Percentiles rank a stretch among this genome's conserved stretches.
Evolutionary conservation across 495 filamentous ascomycete species (phyloP).

Genomic region (Halenospora varia): DNA sequence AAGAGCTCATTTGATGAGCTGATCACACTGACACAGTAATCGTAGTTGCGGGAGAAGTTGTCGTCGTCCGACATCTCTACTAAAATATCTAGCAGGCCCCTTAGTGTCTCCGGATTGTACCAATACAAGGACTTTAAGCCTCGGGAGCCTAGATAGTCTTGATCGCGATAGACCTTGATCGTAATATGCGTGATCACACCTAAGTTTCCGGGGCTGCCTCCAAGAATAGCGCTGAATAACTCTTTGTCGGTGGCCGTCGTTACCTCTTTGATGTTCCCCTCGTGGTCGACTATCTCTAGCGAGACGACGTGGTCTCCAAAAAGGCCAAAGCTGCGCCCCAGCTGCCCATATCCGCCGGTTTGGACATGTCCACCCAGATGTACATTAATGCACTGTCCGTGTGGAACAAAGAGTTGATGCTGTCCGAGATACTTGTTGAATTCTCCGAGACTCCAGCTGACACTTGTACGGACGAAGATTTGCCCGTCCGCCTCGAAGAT

Average conservation of each 20-base stretch:
- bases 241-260: constrained; percentile 33
- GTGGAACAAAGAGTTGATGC: constrained; percentile 36
- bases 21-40: constrained; percentile 36
- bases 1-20: constrained; percentile 31
- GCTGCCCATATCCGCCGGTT: constrained; percentile 37
- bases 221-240: constrained; percentile 37
- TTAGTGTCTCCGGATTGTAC: constrained; percentile 29
- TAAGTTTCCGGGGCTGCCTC: constrained; percentile 41
- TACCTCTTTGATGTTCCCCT: constrained; percentile 33
- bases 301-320: constrained; percentile 37
- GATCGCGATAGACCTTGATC: constrained; percentile 34
- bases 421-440: constrained; percentile 32
- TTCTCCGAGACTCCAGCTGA: constrained; percentile 35
- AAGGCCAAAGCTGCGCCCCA: constrained; percentile 38
- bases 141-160: constrained; percentile 31
- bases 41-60: constrained; percentile 38
- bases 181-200: constrained; percentile 40
- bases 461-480: constrained; percentile 30
- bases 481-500: constrained; percentile 29
- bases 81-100: constrained; percentile 30
- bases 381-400: constrained; percentile 39
- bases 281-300: constrained; percentile 35
- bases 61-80: constrained; percentile 37
- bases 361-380: constrained; percentile 39
- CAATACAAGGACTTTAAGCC: constrained; percentile 32